These are phyloP conservation scores for Calophaca sinica DNA, from an alignment of 306 rosid genomes.

Conservation along the genomic window DNA sequence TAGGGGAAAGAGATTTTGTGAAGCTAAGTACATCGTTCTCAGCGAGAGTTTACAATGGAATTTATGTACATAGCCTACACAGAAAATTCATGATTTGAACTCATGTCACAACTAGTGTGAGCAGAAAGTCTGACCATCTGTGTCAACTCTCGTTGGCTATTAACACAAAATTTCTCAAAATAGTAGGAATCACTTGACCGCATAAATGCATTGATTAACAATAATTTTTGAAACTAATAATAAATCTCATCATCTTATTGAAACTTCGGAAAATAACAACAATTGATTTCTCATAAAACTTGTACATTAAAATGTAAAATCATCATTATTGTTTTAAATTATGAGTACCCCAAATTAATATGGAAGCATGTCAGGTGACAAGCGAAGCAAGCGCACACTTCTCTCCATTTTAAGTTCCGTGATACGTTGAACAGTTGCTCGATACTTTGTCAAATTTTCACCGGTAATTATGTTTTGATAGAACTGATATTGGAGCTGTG, in stretches of 20 bases:
- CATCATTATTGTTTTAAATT: neutral
- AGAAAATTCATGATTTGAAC: too few relatives aligned
- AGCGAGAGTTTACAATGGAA: too few relatives aligned
- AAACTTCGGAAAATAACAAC: neutral
- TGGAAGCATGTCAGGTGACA: conserved; percentile 52
- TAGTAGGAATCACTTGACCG: too few relatives aligned
- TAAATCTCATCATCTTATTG: neutral
- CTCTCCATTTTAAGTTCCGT: conserved; percentile 53
- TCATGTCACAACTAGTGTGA: too few relatives aligned
- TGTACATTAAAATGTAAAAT: neutral
- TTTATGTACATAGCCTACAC: too few relatives aligned
- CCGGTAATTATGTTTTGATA: neutral
- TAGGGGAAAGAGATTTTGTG: too few relatives aligned
- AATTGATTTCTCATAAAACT: neutral
- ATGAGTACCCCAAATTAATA: conserved; percentile 10
- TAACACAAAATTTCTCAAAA: too few relatives aligned
- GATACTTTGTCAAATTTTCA: neutral
- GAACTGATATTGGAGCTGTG: conserved; percentile 38
- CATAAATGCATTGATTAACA: neutral
- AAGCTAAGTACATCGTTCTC: too few relatives aligned
- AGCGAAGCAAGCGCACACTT: conserved; percentile 53
- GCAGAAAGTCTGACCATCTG: too few relatives aligned
- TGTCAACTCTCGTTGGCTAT: too few relatives aligned
- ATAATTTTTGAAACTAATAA: neutral
- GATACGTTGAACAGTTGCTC: conserved; percentile 33